Base-by-base conservation (phyloP, 2,329 filamentous ascomycete species). In the Monosporascus sp. region DNA sequence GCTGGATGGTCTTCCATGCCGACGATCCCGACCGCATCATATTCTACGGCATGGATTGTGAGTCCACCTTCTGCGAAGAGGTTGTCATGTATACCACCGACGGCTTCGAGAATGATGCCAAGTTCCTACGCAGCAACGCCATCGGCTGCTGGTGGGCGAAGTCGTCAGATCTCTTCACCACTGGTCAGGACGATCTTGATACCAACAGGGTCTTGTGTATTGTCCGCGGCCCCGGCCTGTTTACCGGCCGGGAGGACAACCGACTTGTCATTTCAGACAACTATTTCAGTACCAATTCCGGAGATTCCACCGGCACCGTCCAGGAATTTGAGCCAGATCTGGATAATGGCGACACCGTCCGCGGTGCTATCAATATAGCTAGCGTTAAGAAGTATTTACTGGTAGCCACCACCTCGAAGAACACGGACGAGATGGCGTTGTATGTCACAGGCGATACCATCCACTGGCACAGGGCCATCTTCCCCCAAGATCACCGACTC, bases 401-500 rank as follows among this genome's bases (percentile, higher is more conserved):
- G 41, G 90, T 88, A 17, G 94, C 93, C 37, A 87, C 90, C 3
- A 85, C 87, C 57, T 88, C 91, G 19, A 78, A 84, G 37, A 85
- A 87, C 49, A 96, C 91, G 11, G 87, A 90, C 61, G 95, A 99
- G 72, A 88, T 97, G 80, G 91, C 91, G 4, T 81, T 99, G 52
- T 99, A 90, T 69, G 86, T 97, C 52, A 91, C 90, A 9, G 84
- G 89, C 61, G 91, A 99, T 69, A 86, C 90, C 14, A 77, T 84
- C 50, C 85, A 81, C 52, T 99, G 94, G 94, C 91, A 97, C 69
- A 86, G 91, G 51, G 93, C 93, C 55, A 84, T 96, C 66, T 97
- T 99, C 70, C 87, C 86, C 7, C 84, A 85, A 45, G 86, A 89
- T 57, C 91, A 96, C 69, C 90, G 79, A 43, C 72, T 92, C 64